Conservation (phyloP, 768 basidiomycete genomes). For the Suillus clintonianus region DNA sequence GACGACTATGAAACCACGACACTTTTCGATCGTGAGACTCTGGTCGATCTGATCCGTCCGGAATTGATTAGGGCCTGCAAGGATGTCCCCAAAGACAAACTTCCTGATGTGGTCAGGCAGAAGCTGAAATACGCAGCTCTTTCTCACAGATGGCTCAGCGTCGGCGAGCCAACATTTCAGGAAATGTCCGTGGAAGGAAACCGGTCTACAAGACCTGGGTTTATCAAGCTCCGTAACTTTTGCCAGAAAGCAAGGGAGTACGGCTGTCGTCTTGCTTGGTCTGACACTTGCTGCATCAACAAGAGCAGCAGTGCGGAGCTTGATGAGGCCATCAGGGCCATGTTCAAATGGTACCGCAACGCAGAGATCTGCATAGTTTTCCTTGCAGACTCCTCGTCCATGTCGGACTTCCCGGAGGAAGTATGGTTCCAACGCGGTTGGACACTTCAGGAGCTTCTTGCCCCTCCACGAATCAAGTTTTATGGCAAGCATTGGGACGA, state of each 20-base stretch:
- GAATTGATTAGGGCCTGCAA: neutral
- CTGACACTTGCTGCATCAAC: conserved; percentile 28
- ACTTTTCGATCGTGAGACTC: neutral
- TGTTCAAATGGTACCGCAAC: conserved; percentile 24
- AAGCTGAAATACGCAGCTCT: conserved; percentile 1
- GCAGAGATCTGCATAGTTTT: conserved; percentile 23
- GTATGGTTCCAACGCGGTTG: conserved; percentile 25
- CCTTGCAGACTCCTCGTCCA: conserved; percentile 11
- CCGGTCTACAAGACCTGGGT: conserved; percentile 6
- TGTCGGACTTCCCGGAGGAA: conserved; percentile 12
- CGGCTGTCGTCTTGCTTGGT: conserved; percentile 23
- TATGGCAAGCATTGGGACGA: conserved; percentile 17
- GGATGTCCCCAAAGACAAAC: neutral
- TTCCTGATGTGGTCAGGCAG: neutral
- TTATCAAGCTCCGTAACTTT: conserved; percentile 16
- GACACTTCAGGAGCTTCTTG: conserved; percentile 19
- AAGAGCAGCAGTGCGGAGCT: conserved; percentile 31
- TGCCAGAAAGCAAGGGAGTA: conserved; percentile 11
- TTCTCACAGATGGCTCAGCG: conserved; percentile 3
- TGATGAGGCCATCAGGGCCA: conserved; percentile 30
- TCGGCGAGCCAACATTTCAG: conserved; percentile 1
- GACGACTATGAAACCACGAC: neutral
- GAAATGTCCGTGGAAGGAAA: conserved; percentile 1
- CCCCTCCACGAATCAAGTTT: conserved; percentile 21
- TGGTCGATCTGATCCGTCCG: neutral